A percentile compares a stretch with the other conserved stretches of the same genome.
phyloP scores from a whole-genome alignment of 1,139 yeast species.

The Debaryomyces nepalensis region DNA sequence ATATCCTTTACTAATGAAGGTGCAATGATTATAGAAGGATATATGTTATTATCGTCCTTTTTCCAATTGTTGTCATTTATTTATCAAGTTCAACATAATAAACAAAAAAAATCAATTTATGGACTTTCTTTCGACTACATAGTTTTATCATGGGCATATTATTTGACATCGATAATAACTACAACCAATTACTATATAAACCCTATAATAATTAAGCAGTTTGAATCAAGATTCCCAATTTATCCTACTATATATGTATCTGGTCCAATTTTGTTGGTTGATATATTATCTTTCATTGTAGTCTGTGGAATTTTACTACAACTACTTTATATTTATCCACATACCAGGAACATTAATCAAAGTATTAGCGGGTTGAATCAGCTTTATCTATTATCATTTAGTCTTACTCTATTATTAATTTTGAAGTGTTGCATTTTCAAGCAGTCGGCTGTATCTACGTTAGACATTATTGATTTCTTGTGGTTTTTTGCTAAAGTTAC shows the following conservation, averaged over 20 bases:
- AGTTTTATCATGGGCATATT: slow-evolving; percentile 21
- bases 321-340: slow-evolving; percentile 20
- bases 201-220: slow-evolving; percentile 19
- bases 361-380: slow-evolving; percentile 24
- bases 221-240: slow-evolving; percentile 26
- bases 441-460: slow-evolving; percentile 16
- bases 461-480: slow-evolving; percentile 35
- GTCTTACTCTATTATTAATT: slow-evolving; percentile 15
- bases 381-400: slow-evolving; percentile 14
- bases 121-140: slow-evolving; percentile 37
- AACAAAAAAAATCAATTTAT: slow-evolving; percentile 26
- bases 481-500: slow-evolving; percentile 31
- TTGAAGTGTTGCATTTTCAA: slow-evolving; percentile 9
- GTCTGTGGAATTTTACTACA: slow-evolving; percentile 21
- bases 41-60: slow-evolving; percentile 17
- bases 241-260: slow-evolving; percentile 20
- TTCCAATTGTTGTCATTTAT: slow-evolving; percentile 16
- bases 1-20: neutral
- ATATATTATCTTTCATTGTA: slow-evolving; percentile 20
- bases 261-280: slow-evolving; percentile 18
- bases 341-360: slow-evolving; percentile 30
- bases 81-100: slow-evolving; percentile 26
- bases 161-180: slow-evolving; percentile 18
- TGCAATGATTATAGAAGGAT: slow-evolving; percentile 14
- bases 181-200: slow-evolving; percentile 21